These are phyloP conservation scores for Podaxis carcinomalis DNA, from an alignment of 768 basidiomycete genomes.

Conservation along the genomic window DNA sequence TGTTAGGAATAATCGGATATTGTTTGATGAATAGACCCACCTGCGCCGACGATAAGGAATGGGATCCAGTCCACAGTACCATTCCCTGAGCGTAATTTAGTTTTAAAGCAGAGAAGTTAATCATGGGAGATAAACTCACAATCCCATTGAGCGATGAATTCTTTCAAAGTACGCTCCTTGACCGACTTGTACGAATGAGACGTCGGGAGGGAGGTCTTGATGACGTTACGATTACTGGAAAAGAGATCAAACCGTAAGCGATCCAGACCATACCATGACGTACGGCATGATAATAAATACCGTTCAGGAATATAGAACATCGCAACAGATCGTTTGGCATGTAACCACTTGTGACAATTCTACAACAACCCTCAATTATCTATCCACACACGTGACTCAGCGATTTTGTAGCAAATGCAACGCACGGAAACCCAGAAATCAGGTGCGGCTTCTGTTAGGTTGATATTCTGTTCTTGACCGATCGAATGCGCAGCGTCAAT, in stretches of 20 bases:
- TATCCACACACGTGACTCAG: background rate
- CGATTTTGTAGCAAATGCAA: background rate
- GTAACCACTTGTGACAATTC: constrained; percentile 89
- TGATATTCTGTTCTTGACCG: constrained; percentile 62
- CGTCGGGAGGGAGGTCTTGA: constrained; percentile 57
- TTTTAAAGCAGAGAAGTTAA: background rate
- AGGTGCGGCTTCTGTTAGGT: constrained; percentile 48
- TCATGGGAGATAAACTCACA: constrained; percentile 28
- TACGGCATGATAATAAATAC: constrained; percentile 18
- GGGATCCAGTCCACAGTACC: constrained; percentile 57
- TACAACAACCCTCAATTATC: constrained; percentile 18
- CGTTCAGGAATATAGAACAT: constrained; percentile 69
- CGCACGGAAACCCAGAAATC: constrained; percentile 77
- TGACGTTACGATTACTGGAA: constrained; percentile 57
- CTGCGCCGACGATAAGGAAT: constrained; percentile 49
- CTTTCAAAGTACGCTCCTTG: constrained; percentile 26
- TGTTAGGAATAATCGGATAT: background rate
- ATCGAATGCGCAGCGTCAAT: constrained; percentile 79
- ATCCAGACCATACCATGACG: background rate
- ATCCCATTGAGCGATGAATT: constrained; percentile 50
- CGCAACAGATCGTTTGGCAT: constrained; percentile 61
- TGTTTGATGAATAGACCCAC: constrained; percentile 25
- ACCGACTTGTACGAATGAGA: constrained; percentile 49
- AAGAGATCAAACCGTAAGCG: background rate
- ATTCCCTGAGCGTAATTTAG: constrained; percentile 42